Conservation (phyloP, 352 stramenopile genomes). For the Elongisporangium undulatum region DNA sequence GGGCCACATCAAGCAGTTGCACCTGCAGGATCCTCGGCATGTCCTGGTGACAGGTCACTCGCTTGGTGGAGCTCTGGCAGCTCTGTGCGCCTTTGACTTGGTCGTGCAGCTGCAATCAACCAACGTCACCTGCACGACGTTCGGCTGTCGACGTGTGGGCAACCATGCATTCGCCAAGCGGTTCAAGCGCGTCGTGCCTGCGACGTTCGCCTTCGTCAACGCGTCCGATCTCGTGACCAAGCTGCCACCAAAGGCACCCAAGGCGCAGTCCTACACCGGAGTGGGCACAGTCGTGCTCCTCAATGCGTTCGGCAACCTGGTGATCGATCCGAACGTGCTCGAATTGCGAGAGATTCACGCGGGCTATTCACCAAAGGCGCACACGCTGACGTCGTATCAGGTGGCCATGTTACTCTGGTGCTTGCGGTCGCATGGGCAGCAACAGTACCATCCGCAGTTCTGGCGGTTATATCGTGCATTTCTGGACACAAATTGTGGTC, state of each 20-base stretch:
- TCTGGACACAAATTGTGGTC: slow-evolving; percentile 18
- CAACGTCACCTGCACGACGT: slow-evolving; percentile 35
- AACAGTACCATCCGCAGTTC: slow-evolving; percentile 22
- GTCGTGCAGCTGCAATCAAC: slow-evolving; percentile 17
- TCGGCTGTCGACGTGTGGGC: slow-evolving; percentile 32
- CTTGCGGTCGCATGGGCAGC: slow-evolving; percentile 20
- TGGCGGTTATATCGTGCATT: slow-evolving; percentile 27
- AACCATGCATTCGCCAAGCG: slow-evolving; percentile 35
- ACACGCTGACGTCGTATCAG: slow-evolving; percentile 34
- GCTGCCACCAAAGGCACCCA: slow-evolving; percentile 28
- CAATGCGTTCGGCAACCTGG: slow-evolving; percentile 37
- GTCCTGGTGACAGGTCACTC: slow-evolving; percentile 37
- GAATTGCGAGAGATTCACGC: slow-evolving; percentile 30
- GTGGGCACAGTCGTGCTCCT: slow-evolving; percentile 33
- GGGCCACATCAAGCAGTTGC: slow-evolving; percentile 9
- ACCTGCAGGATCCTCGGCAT: slow-evolving; percentile 14
- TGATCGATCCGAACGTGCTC: slow-evolving; percentile 35
- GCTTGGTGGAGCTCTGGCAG: slow-evolving; percentile 33
- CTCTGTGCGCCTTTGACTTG: slow-evolving; percentile 35
- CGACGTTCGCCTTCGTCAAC: slow-evolving; percentile 40
- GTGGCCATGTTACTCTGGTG: slow-evolving; percentile 39
- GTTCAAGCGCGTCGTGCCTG: slow-evolving; percentile 23
- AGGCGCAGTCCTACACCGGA: slow-evolving; percentile 28
- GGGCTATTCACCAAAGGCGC: slow-evolving; percentile 32
- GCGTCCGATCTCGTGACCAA: slow-evolving; percentile 35